These are phyloP conservation scores for Lactarius indigo DNA, from an alignment of 768 basidiomycete species.

Conservation along the genomic window DNA sequence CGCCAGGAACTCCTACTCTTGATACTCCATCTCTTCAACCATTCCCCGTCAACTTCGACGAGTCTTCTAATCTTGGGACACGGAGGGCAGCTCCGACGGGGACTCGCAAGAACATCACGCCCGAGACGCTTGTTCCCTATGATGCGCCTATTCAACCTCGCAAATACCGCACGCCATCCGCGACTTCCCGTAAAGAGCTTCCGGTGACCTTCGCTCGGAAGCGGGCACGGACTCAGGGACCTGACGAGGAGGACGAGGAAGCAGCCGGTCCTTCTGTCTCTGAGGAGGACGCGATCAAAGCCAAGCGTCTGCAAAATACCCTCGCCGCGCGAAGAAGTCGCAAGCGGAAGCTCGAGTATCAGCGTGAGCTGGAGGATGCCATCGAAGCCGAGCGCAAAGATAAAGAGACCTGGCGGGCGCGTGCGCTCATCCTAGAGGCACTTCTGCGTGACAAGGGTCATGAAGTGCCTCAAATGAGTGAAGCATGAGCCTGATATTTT, in stretches of 20 bases:
- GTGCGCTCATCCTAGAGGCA: slow-evolving; percentile 46
- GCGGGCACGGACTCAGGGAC: slow-evolving; percentile 48
- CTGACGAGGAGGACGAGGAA: slow-evolving; percentile 47
- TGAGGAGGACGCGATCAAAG: slow-evolving; percentile 66
- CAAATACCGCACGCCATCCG: slow-evolving; percentile 66
- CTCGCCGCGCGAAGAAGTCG: slow-evolving; percentile 79
- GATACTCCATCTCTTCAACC: slow-evolving; percentile 38
- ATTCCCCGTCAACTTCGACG: slow-evolving; percentile 30
- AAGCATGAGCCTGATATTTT: slow-evolving; percentile 26
- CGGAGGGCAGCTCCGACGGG: slow-evolving; percentile 49
- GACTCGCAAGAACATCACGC: slow-evolving; percentile 68
- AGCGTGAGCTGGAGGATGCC: slow-evolving; percentile 58
- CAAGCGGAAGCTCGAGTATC: slow-evolving; percentile 67
- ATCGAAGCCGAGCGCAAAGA: slow-evolving; percentile 53
- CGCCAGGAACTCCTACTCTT: slow-evolving; percentile 50
- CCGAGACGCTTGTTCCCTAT: slow-evolving; percentile 59
- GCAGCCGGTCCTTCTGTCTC: slow-evolving; percentile 42
- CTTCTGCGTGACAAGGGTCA: slow-evolving; percentile 56
- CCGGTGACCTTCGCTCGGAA: slow-evolving; percentile 68
- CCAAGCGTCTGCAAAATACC: slow-evolving; percentile 81
- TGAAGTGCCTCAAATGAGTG: slow-evolving; percentile 48
- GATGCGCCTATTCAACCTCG: slow-evolving; percentile 80
- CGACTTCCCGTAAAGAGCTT: slow-evolving; percentile 75
- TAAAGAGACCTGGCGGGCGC: slow-evolving; percentile 59
- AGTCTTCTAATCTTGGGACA: slow-evolving; percentile 14